These are phyloP conservation scores for Ceratocystis cubensis DNA, from an alignment of 2,329 filamentous ascomycete species.

Conservation along the genomic window DNA sequence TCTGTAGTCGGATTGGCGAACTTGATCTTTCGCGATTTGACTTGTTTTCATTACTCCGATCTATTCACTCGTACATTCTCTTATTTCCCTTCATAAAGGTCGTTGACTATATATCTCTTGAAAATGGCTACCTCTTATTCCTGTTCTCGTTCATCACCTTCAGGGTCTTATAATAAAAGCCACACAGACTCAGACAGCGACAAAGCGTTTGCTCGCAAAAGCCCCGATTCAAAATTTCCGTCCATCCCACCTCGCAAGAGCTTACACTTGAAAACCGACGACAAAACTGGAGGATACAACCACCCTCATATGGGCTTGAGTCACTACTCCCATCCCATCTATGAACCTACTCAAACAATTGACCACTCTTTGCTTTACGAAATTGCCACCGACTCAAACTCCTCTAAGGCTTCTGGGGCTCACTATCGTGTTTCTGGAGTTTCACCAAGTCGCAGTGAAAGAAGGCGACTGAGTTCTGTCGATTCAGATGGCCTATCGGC, in stretches of 20 bases:
- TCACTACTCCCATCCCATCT: constrained; percentile 10
- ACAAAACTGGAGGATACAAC: not conserved
- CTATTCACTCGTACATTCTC: not conserved
- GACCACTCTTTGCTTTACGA: constrained; percentile 8
- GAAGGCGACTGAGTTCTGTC: constrained; percentile 13
- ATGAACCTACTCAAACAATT: constrained; percentile 5
- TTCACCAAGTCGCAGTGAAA: constrained; percentile 9
- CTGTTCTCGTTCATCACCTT: constrained; percentile 13
- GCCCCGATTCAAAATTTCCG: constrained; percentile 7
- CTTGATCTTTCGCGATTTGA: not conserved
- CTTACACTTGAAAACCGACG: not conserved
- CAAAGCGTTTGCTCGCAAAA: constrained; percentile 16
- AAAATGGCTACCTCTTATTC: constrained; percentile 17
- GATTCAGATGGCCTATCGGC: constrained; percentile 12
- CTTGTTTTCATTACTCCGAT: not conserved
- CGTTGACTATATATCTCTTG: not conserved
- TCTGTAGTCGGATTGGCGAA: not conserved
- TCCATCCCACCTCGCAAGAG: not conserved
- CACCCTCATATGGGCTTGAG: not conserved
- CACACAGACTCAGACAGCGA: constrained; percentile 19
- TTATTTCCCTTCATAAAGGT: not conserved
- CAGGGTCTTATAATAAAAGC: constrained; percentile 12
- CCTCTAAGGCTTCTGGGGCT: not conserved
- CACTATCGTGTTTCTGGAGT: constrained; percentile 3
- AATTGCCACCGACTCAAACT: not conserved